Percentiles rank a stretch among this genome's conserved stretches.
Conservation (phyloP, 805 yeast species). For the Millerozyma miso region DNA sequence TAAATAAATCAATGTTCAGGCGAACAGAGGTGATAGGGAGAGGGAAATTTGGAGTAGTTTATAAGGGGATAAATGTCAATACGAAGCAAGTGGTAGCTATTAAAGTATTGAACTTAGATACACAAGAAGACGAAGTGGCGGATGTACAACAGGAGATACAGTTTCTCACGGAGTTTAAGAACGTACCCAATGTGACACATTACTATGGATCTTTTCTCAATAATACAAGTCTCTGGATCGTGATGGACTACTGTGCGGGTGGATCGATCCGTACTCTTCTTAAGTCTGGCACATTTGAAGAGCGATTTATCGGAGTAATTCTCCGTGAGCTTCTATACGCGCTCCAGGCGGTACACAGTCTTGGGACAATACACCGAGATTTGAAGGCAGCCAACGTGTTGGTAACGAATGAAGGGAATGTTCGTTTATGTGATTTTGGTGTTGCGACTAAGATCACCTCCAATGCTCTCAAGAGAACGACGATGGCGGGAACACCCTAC, state of each 20-base stretch:
- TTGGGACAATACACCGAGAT: constrained; percentile 94
- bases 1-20: constrained; percentile 43
- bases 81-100: constrained; percentile 85
- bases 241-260: constrained; percentile 97
- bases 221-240: constrained; percentile 93
- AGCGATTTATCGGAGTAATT: constrained; percentile 75
- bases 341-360: constrained; percentile 73
- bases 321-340: constrained; percentile 79
- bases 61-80: constrained; percentile 70
- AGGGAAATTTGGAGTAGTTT: constrained; percentile 96
- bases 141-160: constrained; percentile 94
- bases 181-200: constrained; percentile 87
- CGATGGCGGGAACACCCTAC: constrained; percentile 94
- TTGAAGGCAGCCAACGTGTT: constrained; percentile 94
- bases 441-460: constrained; percentile 92
- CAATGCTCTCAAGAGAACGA: constrained; percentile 72
- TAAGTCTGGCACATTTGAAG: constrained; percentile 85
- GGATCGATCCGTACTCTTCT: constrained; percentile 86
- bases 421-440: constrained; percentile 94
- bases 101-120: constrained; percentile 86
- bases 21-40: constrained; percentile 90
- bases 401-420: constrained; percentile 82
- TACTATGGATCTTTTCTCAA: constrained; percentile 84
- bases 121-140: constrained; percentile 88
- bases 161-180: constrained; percentile 74